These are phyloP conservation scores for Vaccinium corymbosum DNA, from an alignment of 148 eudicot species.

Conservation along the genomic window DNA sequence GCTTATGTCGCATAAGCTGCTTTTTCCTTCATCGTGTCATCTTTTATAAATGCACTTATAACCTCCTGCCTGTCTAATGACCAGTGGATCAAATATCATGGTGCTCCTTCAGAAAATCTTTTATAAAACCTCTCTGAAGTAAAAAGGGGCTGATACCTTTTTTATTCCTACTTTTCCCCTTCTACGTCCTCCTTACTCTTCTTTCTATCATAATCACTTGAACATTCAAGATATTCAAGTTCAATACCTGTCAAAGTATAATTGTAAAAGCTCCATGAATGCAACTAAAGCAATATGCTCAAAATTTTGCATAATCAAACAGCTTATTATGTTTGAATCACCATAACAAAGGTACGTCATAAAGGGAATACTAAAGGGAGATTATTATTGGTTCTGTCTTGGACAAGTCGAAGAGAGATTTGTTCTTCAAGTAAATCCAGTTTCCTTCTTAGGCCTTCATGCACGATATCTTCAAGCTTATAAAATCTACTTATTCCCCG, in stretches of 20 bases:
- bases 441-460: neutral
- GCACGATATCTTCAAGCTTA: neutral
- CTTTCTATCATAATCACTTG: neutral
- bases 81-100: neutral
- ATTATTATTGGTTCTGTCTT: neutral
- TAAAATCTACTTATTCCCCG: neutral
- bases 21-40: neutral
- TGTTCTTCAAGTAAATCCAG: neutral
- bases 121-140: neutral
- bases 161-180: neutral
- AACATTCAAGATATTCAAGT: neutral
- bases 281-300: neutral
- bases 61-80: neutral
- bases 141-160: neutral
- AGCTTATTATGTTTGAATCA: neutral
- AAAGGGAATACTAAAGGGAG: neutral
- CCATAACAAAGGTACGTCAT: constrained; percentile 4
- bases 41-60: neutral
- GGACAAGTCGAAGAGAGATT: neutral
- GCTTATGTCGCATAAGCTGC: neutral
- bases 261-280: neutral
- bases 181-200: neutral
- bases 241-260: neutral
- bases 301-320: neutral
- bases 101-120: neutral